phyloP scores from a whole-genome alignment of 495 filamentous ascomycete genomes.

The Podospora bellae-mahoneyi region DNA sequence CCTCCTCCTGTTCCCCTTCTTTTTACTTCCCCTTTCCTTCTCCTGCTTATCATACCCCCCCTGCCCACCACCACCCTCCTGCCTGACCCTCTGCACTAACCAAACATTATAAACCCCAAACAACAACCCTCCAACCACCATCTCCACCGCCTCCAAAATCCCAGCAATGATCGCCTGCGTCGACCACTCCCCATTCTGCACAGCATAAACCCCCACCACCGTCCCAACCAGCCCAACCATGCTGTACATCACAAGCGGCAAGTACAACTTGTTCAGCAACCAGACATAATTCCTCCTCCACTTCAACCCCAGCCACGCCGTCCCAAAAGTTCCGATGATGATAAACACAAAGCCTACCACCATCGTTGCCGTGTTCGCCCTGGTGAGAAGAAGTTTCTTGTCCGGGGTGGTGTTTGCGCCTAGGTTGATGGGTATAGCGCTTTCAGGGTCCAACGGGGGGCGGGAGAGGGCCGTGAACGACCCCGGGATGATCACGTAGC shows the following conservation, averaged over 20 bases:
- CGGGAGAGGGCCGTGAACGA: slow-evolving; percentile 32
- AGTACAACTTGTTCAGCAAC: slow-evolving; percentile 43
- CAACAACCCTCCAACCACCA: slow-evolving; percentile 25
- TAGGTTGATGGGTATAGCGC: slow-evolving; percentile 12
- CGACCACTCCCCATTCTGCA: slow-evolving; percentile 44
- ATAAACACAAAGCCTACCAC: slow-evolving; percentile 34
- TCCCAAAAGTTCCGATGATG: slow-evolving; percentile 19
- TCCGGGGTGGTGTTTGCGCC: slow-evolving; percentile 14
- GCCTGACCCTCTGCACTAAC: slow-evolving; percentile 33
- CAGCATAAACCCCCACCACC: slow-evolving; percentile 48
- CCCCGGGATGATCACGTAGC: slow-evolving; percentile 43
- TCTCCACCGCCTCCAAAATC: slow-evolving; percentile 25
- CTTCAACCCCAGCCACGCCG: slow-evolving; percentile 25
- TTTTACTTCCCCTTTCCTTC: neutral
- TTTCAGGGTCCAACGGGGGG: slow-evolving; percentile 4
- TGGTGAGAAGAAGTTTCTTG: slow-evolving; percentile 14
- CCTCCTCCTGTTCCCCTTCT: neutral
- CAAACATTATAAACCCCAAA: slow-evolving; percentile 39
- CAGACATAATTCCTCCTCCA: slow-evolving; percentile 44
- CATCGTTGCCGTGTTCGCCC: slow-evolving; percentile 20
- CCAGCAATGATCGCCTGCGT: slow-evolving; percentile 44
- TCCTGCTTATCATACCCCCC: slow-evolving; percentile 1
- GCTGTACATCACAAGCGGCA: slow-evolving; percentile 43
- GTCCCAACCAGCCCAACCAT: slow-evolving; percentile 48
- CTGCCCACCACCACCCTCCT: slow-evolving; percentile 17